Evolutionary conservation across 2,329 filamentous ascomycete genomes (phyloP).

Genomic region (Ophiostoma australiae): DNA sequence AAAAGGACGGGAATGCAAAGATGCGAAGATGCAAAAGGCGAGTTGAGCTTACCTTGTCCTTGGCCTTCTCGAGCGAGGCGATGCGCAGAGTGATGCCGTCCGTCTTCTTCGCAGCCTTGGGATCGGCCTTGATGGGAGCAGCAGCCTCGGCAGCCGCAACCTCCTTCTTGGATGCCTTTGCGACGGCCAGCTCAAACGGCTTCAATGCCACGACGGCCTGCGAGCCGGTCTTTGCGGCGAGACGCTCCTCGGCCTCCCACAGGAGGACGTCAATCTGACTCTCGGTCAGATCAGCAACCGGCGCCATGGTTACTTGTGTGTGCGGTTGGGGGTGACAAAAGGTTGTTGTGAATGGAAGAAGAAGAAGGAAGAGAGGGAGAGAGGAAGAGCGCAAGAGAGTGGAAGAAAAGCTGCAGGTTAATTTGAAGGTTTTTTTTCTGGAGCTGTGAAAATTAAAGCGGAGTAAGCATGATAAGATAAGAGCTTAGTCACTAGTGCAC

Average conservation of each 20-base stretch:
- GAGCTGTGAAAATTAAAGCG: conserved; percentile 14
- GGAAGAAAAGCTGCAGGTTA: background rate
- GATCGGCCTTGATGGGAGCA: conserved; percentile 20
- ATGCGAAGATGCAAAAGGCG: background rate
- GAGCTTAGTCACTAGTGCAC: background rate
- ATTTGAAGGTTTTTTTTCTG: conserved; percentile 14
- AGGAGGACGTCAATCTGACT: conserved; percentile 38
- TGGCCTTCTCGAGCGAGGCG: conserved; percentile 30
- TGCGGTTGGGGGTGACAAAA: background rate
- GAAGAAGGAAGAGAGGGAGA: background rate
- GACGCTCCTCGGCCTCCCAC: conserved; percentile 38
- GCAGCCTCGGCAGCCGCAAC: conserved; percentile 19
- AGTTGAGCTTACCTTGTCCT: conserved; percentile 34
- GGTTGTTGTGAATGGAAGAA: conserved; percentile 16
- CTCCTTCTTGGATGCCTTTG: conserved; percentile 24
- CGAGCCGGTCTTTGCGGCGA: conserved; percentile 30
- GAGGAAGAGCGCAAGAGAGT: background rate
- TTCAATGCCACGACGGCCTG: conserved; percentile 13
- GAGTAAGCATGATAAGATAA: background rate
- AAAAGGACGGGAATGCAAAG: background rate
- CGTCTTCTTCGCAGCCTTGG: conserved; percentile 23
- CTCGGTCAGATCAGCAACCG: conserved; percentile 33
- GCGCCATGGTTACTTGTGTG: conserved; percentile 29
- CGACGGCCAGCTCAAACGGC: conserved; percentile 17
- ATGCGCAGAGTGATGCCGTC: conserved; percentile 33